Base-by-base conservation (phyloP, 768 basidiomycete species). In the Russula dissimulans region DNA sequence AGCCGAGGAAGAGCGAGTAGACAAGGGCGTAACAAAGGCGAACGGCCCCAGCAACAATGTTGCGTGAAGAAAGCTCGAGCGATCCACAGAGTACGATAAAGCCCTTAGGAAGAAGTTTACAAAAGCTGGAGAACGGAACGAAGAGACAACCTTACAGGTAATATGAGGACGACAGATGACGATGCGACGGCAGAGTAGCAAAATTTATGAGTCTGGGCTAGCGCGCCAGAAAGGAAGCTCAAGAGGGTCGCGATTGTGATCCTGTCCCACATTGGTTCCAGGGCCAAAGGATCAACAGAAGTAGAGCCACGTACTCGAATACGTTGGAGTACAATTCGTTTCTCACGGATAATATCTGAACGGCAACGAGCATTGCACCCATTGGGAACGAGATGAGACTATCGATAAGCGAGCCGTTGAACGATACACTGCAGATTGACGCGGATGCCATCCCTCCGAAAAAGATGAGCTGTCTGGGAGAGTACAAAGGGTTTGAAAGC, bases 131-230 rank as follows among this genome's bases (percentile, higher is more conserved):
- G 9, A 8, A 22, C 5, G 10, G 29, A 17, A 47, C 15, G 12
- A 39, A 48, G 9, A 18, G 51, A 51, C 0, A 70, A 26, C 1
- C 81, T 67, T 60, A 86, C 86, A 5, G 89, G 89, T 3, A 91
- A 77, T 64, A 93, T 91, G 62, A 91, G 78, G 4, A 91, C 87
- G 55, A 91, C 82, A 4, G 87, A 83, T 39, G 81, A 82, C 6
- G 87, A 87, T 0, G 87, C 86, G 57, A 91, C 75, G 0, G 91
- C 87, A 0, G 90, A 83, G 68, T 89, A 93, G 71, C 91, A 94
- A 63, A 94, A 83, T 34, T 77, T 71, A n/a, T 77, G 72, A 0
- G 86, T 82, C 14, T 82, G 77, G 0, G 87, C 85, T 45, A 93
- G 73, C 3, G 84, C 88, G 32, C 87, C 89, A 8, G 89, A 78